phyloP scores from a whole-genome alignment of 2,329 filamentous ascomycete species.

The Drechslera avenae region DNA sequence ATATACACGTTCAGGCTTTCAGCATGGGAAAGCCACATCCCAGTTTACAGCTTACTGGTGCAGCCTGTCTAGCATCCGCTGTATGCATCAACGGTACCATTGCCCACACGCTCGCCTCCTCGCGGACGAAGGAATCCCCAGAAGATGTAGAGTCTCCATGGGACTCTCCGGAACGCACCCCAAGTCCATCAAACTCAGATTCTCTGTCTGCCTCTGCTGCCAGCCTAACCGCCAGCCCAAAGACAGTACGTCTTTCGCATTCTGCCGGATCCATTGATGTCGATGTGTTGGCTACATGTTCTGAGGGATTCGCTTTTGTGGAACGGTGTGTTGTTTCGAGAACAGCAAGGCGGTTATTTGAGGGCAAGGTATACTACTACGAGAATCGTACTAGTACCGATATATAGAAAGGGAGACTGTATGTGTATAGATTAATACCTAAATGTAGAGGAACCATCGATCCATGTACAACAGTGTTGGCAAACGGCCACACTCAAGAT shows the following conservation, averaged over 20 bases:
- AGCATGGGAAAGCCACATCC: conserved; percentile 43
- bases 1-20: conserved; percentile 32
- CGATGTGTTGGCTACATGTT: conserved; percentile 24
- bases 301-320: conserved; percentile 24
- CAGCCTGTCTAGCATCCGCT: conserved; percentile 38
- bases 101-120: conserved; percentile 20
- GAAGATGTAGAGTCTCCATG: conserved; percentile 1
- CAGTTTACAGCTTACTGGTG: conserved; percentile 42
- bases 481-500: too few species aligned
- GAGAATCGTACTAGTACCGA: too few species aligned
- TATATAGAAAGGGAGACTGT: too few species aligned
- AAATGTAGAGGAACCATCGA: too few species aligned
- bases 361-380: conserved; percentile 37
- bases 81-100: conserved; percentile 38
- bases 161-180: conserved; percentile 8
- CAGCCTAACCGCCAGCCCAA: conserved; percentile 5
- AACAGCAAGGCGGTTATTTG: conserved; percentile 41
- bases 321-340: conserved; percentile 38
- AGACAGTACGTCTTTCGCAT: conserved; percentile 26
- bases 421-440: too few species aligned
- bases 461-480: too few species aligned
- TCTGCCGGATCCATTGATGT: conserved; percentile 35
- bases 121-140: too few species aligned
- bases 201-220: conserved; percentile 12
- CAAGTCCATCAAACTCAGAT: conserved; percentile 18